phyloP scores from a whole-genome alignment of 2,329 filamentous ascomycete species.

The Fusarium abutilonis region DNA sequence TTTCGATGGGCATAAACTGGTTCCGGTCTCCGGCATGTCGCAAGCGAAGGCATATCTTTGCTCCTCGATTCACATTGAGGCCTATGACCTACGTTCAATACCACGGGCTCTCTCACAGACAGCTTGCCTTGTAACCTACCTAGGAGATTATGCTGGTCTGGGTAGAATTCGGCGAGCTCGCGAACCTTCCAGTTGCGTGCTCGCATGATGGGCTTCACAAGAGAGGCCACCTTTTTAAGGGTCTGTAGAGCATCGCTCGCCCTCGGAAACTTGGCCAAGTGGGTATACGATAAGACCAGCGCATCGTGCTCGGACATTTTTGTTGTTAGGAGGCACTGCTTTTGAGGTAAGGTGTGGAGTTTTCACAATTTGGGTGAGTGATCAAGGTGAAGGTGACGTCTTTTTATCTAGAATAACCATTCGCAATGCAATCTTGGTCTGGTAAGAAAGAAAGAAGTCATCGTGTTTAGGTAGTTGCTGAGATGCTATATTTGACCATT shows the following conservation, averaged over 20 bases:
- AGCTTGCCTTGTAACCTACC: slow-evolving; percentile 65
- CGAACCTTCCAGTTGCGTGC: slow-evolving; percentile 83
- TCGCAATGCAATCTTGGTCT: not conserved
- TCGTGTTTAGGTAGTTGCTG: not conserved
- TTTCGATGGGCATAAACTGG: slow-evolving; percentile 82
- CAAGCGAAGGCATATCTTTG: slow-evolving; percentile 83
- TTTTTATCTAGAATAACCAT: not conserved
- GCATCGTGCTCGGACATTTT: slow-evolving; percentile 51
- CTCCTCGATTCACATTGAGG: slow-evolving; percentile 79
- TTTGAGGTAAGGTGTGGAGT: slow-evolving; percentile 9
- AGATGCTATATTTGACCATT: slow-evolving; percentile 1
- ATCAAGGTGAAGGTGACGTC: slow-evolving; percentile 13
- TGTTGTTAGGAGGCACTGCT: not conserved
- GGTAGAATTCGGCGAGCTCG: slow-evolving; percentile 86
- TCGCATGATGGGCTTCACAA: slow-evolving; percentile 96
- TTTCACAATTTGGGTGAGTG: slow-evolving; percentile 10
- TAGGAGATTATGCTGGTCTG: slow-evolving; percentile 75
- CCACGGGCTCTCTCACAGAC: not conserved
- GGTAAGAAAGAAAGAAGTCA: not conserved
- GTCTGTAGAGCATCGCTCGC: slow-evolving; percentile 64
- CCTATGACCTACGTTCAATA: slow-evolving; percentile 54
- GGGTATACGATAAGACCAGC: slow-evolving; percentile 59
- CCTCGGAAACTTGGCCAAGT: slow-evolving; percentile 59
- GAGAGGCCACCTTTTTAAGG: slow-evolving; percentile 82
- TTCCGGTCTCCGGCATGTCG: slow-evolving; percentile 77